Evolutionary conservation across 139 green algal genomes (phyloP), one percentile per base, ranked within the genome.

Genomic region (Chlamydomonas sphaeroides): DNA sequence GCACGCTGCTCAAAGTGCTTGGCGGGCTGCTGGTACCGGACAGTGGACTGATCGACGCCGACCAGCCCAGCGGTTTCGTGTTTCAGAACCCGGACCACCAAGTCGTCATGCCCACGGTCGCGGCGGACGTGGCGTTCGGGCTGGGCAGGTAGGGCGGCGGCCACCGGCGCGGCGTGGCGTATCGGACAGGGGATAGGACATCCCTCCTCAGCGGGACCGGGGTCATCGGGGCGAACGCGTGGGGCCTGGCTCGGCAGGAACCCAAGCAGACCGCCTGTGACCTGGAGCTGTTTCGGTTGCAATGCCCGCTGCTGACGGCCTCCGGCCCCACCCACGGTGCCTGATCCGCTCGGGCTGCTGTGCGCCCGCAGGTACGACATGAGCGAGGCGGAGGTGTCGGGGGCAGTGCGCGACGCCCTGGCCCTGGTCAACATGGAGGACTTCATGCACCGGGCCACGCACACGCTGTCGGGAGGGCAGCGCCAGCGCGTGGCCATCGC

Each of bases 51-150:
- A 84, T 94, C 1, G 53, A 86, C 14, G 75, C 74, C 5, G 87
- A 94, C 21, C 68, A 71, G n/a, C 93, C 95, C 3, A 89, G 86
- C 4, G 94, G 90, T 32, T 98, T 98, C 85, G 97, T 99, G 38
- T 98, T 99, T 79, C 97, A 99, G 71, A 99, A 99, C 86, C 97
- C 97, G 4, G 97, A 99, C 83, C 95, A 99, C 85, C 95, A 98
- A 75, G 90, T 93, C 36, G 79, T 90, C 3, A 89, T 87, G 85
- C 88, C 86, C 35, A 89, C 85, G 14, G 97, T 98, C 8, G 93
- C 90, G 8, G 92, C 95, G 39, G 97, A 99, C 72, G 97, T 99
- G 23, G 97, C 97, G 0, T 99, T 99, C 87, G 96, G 96, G 2
- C 89, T 99, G 0, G 94, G 95, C 39, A 92, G 91, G 87, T 95